Percentiles rank a stretch among this genome's conserved stretches.
phyloP scores from a whole-genome alignment of 305 asterid genomes.

The Plantago lanceolata region DNA sequence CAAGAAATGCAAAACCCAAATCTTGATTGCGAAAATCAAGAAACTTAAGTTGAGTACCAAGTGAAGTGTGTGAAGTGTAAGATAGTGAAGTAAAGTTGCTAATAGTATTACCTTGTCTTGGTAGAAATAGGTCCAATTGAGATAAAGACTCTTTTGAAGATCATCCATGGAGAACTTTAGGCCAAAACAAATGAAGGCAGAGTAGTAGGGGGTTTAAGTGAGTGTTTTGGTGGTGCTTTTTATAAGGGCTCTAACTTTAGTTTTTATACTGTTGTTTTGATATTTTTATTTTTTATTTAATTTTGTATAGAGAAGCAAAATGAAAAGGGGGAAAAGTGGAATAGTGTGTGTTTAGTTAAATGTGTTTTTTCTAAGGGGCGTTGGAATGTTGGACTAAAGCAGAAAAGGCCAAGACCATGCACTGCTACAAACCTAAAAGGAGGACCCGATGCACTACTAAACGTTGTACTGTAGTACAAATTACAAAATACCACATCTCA shows the following conservation, averaged over 20 bases:
- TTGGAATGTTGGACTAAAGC: slow-evolving; percentile 34
- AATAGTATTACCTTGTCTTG: slow-evolving; percentile 81
- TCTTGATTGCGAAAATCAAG: too few species aligned
- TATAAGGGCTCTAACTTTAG: slow-evolving; percentile 32
- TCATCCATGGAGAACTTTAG: slow-evolving; percentile 39
- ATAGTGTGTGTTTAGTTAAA: not conserved
- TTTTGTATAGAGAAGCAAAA: not conserved
- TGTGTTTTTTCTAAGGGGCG: slow-evolving; percentile 13
- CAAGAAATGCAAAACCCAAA: not conserved
- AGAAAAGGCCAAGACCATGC: slow-evolving; percentile 45
- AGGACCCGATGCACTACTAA: too few species aligned
- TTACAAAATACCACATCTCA: slow-evolving; percentile 11
- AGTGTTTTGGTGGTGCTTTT: slow-evolving; percentile 16
- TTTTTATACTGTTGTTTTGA: slow-evolving; percentile 21
- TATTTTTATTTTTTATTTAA: not conserved
- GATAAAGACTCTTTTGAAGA: slow-evolving; percentile 48
- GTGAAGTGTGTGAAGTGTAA: not conserved
- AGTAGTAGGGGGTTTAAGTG: slow-evolving; percentile 7
- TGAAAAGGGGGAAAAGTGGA: not conserved
- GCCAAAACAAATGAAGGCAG: not conserved
- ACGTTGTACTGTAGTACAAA: not conserved
- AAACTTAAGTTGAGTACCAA: too few species aligned
- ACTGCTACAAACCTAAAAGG: slow-evolving; percentile 11
- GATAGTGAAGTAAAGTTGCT: not conserved
- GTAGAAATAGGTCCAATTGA: slow-evolving; percentile 52